These are phyloP conservation scores for Aspergillus persii DNA, from an alignment of 2,329 filamentous ascomycete genomes.

Conservation along the genomic window DNA sequence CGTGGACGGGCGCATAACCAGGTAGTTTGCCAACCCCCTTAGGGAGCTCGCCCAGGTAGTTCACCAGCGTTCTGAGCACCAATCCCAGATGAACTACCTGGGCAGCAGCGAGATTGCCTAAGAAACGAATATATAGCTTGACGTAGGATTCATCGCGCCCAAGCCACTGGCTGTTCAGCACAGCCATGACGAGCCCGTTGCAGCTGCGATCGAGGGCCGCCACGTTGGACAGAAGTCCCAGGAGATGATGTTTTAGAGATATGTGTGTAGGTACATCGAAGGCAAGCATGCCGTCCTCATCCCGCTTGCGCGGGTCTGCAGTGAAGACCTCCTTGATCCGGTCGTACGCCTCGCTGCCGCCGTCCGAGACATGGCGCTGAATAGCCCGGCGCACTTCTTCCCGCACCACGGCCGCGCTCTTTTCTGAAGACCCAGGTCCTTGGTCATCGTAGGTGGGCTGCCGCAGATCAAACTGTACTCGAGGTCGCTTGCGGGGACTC, in stretches of 20 bases:
- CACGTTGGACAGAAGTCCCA: constrained; percentile 58
- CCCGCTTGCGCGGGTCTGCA: constrained; percentile 43
- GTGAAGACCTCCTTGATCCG: constrained; percentile 54
- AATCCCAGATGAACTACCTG: constrained; percentile 74
- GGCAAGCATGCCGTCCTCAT: constrained; percentile 31
- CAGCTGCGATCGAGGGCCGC: constrained; percentile 56
- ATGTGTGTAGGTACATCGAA: constrained; percentile 51
- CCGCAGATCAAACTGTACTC: constrained; percentile 44
- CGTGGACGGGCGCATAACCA: constrained; percentile 57
- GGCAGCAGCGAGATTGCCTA: constrained; percentile 70
- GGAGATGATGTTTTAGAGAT: constrained; percentile 57
- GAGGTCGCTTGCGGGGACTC: constrained; percentile 40
- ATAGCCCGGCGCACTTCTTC: constrained; percentile 62
- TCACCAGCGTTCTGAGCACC: constrained; percentile 76
- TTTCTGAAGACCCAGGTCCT: constrained; percentile 39
- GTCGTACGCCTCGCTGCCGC: constrained; percentile 58
- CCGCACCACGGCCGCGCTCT: constrained; percentile 56
- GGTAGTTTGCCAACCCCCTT: constrained; percentile 54
- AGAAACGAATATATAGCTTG: constrained; percentile 54
- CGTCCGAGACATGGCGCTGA: constrained; percentile 49
- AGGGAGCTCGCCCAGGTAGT: constrained; percentile 66
- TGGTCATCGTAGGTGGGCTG: constrained; percentile 32
- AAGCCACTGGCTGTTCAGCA: constrained; percentile 61
- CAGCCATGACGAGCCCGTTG: constrained; percentile 56
- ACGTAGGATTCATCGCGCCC: constrained; percentile 61